Base-by-base conservation (phyloP, 352 stramenopile species). In the Phytophthora podocarpi region DNA sequence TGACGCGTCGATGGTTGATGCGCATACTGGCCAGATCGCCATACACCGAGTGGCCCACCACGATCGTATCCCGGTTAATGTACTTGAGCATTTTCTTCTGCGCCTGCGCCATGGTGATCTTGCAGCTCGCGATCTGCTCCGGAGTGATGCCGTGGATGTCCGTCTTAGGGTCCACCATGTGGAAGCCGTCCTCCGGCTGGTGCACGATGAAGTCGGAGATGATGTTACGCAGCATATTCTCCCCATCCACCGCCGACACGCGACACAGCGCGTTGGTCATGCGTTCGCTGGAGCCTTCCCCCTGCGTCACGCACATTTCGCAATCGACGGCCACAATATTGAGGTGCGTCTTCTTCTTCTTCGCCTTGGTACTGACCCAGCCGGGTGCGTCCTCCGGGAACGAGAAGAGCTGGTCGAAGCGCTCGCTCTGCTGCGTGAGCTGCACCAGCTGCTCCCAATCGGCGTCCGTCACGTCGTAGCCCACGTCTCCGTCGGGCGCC, bases 61-160 rank as follows among this genome's bases (percentile, higher is more conserved):
- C 63, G 52, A 95, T 93, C 24, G 87, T 95, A 67, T 96, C 82
- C 41, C 67, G 64, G 39, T 75, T 81, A 24, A 95, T 87, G 70
- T 85, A 92, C 74, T 95, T 94, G 54, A 96, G 76, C 67, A 96
- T 70, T 56, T 88, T 73, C 72, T 93, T 93, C 54, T 92, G 87
- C 16, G 77, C 83, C 50, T 92, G 87, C 2, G 52, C 56, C 31
- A 92, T 60, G n/a, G 72, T 78, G 61, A 96, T 96, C 52, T 85
- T 88, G 59, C 78, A 88, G 52, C 72, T 70, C 16, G 74, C 58
- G 57, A 96, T 94, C 72, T 88, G 80, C 16, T 74, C 50, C 13
- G 74, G 64, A 20, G 81, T 88, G 57, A 96, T 91, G 54, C 87
- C 87, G 63, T 96, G 87, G 61, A 96, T 94, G 51, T 91, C 76